These are phyloP conservation scores for Yarrowia osloensis DNA, from an alignment of 805 yeast genomes.

Conservation along the genomic window DNA sequence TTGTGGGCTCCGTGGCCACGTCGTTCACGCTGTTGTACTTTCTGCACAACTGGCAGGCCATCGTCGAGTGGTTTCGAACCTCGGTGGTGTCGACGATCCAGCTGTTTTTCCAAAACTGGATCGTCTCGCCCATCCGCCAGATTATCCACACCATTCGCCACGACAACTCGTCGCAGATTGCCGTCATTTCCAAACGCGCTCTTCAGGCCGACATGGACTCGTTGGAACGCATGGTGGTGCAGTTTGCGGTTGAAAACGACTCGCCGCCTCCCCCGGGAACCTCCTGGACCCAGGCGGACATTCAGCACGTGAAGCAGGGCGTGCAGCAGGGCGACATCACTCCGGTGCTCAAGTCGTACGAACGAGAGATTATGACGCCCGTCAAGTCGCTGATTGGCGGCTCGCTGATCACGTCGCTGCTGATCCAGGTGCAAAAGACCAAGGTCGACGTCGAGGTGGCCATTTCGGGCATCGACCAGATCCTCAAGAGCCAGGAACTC, in stretches of 20 bases:
- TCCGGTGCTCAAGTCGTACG: slow-evolving; percentile 77
- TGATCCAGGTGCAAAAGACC: slow-evolving; percentile 93
- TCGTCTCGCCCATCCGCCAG: slow-evolving; percentile 69
- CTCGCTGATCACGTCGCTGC: slow-evolving; percentile 67
- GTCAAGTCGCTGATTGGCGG: slow-evolving; percentile 65
- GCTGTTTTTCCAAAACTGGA: slow-evolving; percentile 82
- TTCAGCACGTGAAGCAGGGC: slow-evolving; percentile 47
- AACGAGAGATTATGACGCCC: slow-evolving; percentile 70
- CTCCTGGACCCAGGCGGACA: slow-evolving; percentile 2
- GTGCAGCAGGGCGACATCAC: slow-evolving; percentile 78
- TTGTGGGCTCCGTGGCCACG: background rate
- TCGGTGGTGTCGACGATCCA: slow-evolving; percentile 63
- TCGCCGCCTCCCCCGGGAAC: slow-evolving; percentile 1
- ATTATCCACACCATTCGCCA: slow-evolving; percentile 80
- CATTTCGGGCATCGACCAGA: slow-evolving; percentile 83
- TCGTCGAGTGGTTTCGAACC: slow-evolving; percentile 57
- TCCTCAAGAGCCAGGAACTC: slow-evolving; percentile 86
- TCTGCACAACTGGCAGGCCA: slow-evolving; percentile 55
- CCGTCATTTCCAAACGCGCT: slow-evolving; percentile 78
- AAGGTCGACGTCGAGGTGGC: slow-evolving; percentile 95
- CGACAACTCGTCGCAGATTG: slow-evolving; percentile 71
- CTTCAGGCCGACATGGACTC: slow-evolving; percentile 76
- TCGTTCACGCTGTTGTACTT: background rate
- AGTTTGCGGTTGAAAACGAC: slow-evolving; percentile 53
- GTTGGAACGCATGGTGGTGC: slow-evolving; percentile 83